Conservation (phyloP, 768 basidiomycete genomes). For the Grammothele lineata region DNA sequence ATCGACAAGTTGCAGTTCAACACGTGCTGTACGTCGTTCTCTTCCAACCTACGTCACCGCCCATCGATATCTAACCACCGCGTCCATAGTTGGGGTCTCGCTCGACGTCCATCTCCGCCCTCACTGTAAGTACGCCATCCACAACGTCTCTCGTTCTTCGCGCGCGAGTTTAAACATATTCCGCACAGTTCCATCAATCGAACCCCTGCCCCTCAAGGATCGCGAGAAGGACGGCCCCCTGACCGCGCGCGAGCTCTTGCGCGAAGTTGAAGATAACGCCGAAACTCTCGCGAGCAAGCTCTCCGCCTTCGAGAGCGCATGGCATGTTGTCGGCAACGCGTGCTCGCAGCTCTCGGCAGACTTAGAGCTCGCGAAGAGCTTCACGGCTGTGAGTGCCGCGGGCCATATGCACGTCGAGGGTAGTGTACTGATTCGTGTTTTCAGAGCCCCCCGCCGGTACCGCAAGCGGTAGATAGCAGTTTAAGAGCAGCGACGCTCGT, state of each 20-base stretch:
- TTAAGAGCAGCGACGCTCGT: slow-evolving; percentile 15
- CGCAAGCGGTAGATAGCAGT: slow-evolving; percentile 14
- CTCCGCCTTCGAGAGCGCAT: slow-evolving; percentile 23
- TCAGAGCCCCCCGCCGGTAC: slow-evolving; percentile 5
- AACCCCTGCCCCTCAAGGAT: too few species aligned
- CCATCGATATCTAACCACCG: slow-evolving; percentile 13
- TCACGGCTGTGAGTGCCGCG: slow-evolving; percentile 12
- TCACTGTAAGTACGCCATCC: slow-evolving; percentile 3
- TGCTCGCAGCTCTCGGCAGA: slow-evolving; percentile 18
- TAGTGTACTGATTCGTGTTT: not conserved
- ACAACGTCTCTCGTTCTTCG: not conserved
- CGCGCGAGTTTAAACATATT: too few species aligned
- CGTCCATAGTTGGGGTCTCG: slow-evolving; percentile 5
- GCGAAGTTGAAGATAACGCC: slow-evolving; percentile 13
- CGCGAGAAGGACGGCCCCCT: slow-evolving; percentile 6
- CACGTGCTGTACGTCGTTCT: too few species aligned
- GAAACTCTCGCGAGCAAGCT: slow-evolving; percentile 18
- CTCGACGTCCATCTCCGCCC: slow-evolving; percentile 16
- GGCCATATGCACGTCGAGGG: not conserved
- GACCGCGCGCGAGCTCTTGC: slow-evolving; percentile 1
- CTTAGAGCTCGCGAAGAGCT: slow-evolving; percentile 18
- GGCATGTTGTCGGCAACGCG: slow-evolving; percentile 21
- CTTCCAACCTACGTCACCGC: too few species aligned
- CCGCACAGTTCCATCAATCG: slow-evolving; percentile 4
- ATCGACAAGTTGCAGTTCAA: too few species aligned